Percentiles rank a stretch among this genome's conserved stretches.
These are phyloP conservation scores for Sugiyamaella castrensis DNA, from an alignment of 1,139 yeast genomes.

Conservation along the genomic window DNA sequence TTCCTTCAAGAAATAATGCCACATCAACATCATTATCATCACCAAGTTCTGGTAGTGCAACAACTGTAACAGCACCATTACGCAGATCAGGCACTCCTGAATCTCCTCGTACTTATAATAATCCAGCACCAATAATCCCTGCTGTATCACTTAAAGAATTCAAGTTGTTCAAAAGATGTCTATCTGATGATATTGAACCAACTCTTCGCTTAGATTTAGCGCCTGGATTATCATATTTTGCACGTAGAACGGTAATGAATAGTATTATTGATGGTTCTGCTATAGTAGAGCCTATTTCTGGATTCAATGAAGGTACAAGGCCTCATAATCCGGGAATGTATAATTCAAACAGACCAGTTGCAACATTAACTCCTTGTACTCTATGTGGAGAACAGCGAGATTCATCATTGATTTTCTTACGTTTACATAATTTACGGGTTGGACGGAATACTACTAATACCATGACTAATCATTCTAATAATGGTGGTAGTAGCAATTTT, in stretches of 20 bases:
- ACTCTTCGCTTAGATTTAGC: slow-evolving; percentile 57
- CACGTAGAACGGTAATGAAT: slow-evolving; percentile 56
- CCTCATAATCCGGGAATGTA: slow-evolving; percentile 12
- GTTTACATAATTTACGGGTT: slow-evolving; percentile 64
- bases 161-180: slow-evolving; percentile 60
- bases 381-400: slow-evolving; percentile 76
- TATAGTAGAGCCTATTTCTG: slow-evolving; percentile 82
- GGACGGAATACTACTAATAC: slow-evolving; percentile 25
- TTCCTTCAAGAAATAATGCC: not conserved
- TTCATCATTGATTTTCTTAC: slow-evolving; percentile 69
- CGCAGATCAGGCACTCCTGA: slow-evolving; percentile 12
- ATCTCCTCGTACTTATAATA: slow-evolving; percentile 10
- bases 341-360: slow-evolving; percentile 57
- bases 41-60: slow-evolving; percentile 1
- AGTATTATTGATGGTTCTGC: slow-evolving; percentile 78
- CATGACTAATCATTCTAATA: not conserved
- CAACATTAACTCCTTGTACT: slow-evolving; percentile 70
- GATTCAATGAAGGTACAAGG: slow-evolving; percentile 58
- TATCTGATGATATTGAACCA: slow-evolving; percentile 80
- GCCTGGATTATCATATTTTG: slow-evolving; percentile 59
- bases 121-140: slow-evolving; percentile 8
- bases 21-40: not conserved
- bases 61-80: not conserved
- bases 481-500: not conserved
- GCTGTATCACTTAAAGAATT: slow-evolving; percentile 46